phyloP scores from a whole-genome alignment of 2,329 filamentous ascomycete genomes.

The Penicillium sp. region DNA sequence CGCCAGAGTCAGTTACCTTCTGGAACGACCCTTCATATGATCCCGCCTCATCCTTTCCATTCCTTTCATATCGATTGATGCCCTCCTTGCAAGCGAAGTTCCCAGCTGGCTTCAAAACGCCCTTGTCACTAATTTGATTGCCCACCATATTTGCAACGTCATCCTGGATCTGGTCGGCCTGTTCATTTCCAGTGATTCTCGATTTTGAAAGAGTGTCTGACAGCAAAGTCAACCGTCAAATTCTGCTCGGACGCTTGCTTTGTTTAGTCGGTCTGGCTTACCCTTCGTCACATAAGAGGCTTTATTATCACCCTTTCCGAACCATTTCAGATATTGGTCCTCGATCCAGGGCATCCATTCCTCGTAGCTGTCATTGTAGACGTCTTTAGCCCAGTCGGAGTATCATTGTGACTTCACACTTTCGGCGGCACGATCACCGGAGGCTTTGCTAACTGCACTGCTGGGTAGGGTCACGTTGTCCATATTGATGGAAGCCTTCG shows the following conservation, averaged over 20 bases:
- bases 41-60: slow-evolving; percentile 55
- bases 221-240: neutral
- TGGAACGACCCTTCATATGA: slow-evolving; percentile 28
- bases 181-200: slow-evolving; percentile 51
- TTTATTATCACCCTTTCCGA: slow-evolving; percentile 56
- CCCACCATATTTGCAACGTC: slow-evolving; percentile 49
- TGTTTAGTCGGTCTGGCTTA: slow-evolving; percentile 20
- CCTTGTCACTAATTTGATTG: slow-evolving; percentile 53
- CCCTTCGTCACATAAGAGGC: slow-evolving; percentile 54
- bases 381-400: slow-evolving; percentile 44
- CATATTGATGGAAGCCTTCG: too few relatives aligned
- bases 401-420: too few relatives aligned
- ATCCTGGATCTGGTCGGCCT: slow-evolving; percentile 54
- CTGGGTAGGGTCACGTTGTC: too few relatives aligned
- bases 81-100: slow-evolving; percentile 52
- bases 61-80: slow-evolving; percentile 53
- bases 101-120: slow-evolving; percentile 51
- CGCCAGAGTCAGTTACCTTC: slow-evolving; percentile 1
- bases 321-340: slow-evolving; percentile 55
- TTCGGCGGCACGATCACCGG: too few relatives aligned
- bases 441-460: too few relatives aligned
- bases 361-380: slow-evolving; percentile 54
- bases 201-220: slow-evolving; percentile 52
- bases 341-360: slow-evolving; percentile 58
- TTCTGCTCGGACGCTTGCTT: neutral